A percentile compares a stretch with the other conserved stretches of the same genome.
Conservation (phyloP, 2,329 filamentous ascomycete species). For the Myriosclerotinia scirpicola region DNA sequence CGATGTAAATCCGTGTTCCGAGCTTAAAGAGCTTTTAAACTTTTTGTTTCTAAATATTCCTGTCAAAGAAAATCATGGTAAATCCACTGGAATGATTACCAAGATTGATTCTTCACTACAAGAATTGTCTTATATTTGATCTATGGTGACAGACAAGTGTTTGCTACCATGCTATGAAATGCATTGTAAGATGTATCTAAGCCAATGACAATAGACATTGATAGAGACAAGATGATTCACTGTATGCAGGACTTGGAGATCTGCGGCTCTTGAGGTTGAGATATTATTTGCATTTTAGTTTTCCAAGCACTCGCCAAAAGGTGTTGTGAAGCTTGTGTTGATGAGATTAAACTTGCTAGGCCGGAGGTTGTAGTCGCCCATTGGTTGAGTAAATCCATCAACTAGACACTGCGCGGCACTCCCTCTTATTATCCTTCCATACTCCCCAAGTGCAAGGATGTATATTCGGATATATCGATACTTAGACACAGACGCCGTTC, state of each 20-base stretch:
- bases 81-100: neutral
- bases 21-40: neutral
- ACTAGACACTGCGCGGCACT: neutral
- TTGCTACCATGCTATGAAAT: neutral
- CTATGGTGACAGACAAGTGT: slow-evolving; percentile 1
- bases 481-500: neutral
- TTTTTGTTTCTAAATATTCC: neutral
- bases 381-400: neutral
- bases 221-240: neutral
- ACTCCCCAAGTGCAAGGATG: neutral
- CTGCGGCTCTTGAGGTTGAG: no score
- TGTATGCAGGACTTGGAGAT: neutral
- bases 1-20: neutral
- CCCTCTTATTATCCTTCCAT: neutral
- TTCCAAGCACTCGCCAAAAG: neutral
- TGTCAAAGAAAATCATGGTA: neutral
- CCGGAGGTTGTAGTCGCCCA: neutral
- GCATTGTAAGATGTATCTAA: neutral
- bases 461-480: neutral
- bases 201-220: neutral
- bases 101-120: neutral
- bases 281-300: neutral
- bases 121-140: neutral
- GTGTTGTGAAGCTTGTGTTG: rapidly evolving
- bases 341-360: neutral